Evolutionary conservation across 768 basidiomycete genomes (phyloP), one percentile per base, ranked within the genome.

Genomic region (Tricholomella constricta): DNA sequence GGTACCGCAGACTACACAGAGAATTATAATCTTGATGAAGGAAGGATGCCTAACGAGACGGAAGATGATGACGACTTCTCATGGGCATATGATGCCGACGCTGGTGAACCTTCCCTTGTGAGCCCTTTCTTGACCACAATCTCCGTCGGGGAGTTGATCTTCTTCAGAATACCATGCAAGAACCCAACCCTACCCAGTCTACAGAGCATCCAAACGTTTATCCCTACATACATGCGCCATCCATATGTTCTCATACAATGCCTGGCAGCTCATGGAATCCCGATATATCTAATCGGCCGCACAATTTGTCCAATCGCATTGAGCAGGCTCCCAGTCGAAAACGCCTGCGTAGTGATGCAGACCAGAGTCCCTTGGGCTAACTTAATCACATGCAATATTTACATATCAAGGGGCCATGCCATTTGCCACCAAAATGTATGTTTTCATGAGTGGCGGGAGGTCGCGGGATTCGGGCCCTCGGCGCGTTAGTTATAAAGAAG

Each of bases 31-130:
- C 34, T 35, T 42, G 40, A 52, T 40, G 45, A 46, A 20, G 51
- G 32, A 17, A 45, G 29, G n/a, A 51, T 48, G 19, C 19, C 46
- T 32, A 48, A 60, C 49, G 61, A 55, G 15, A 41, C 59, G 37
- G 61, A 60, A 22, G 59, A 61, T 20, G 60, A 55, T 34, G 70
- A 72, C 20, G 74, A 74, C 51, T 73, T 77, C 51, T 75, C 75
- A 17, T 78, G 76, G 76, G 73, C 73, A 15, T 76, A 75, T 56
- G 72, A 76, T 58, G 62, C 68, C 10, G 69, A 72, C 48, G 70
- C 64, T 32, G 64, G 63, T 37, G 61, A 54, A 38, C 32, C 51
- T 23, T 48, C 52, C 22, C 35, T 41, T 11, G 56, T 51, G 37
- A 53, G 46, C 40, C 41, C 20, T 55, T n/a, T 27, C 7, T 45